Evolutionary conservation across 257 asterid species (phyloP).

Genomic region (Rubia yunnanensis): DNA sequence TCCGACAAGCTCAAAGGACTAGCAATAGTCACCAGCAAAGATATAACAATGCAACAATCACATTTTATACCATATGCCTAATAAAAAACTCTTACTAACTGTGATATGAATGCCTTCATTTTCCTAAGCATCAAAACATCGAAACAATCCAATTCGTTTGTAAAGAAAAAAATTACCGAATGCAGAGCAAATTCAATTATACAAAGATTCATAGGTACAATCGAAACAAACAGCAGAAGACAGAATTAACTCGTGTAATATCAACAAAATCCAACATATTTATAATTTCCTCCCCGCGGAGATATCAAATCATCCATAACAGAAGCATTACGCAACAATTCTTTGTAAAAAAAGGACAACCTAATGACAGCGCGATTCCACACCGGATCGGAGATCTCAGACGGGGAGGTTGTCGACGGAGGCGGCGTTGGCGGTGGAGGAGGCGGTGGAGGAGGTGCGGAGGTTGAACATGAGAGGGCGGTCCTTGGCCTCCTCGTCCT

Average conservation of each 20-base stretch:
- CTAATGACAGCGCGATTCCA: neutral
- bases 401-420: slow-evolving; percentile 69
- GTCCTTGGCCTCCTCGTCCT: slow-evolving; percentile 69
- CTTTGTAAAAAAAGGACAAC: neutral
- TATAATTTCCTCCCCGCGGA: too few relatives aligned
- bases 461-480: slow-evolving; percentile 71
- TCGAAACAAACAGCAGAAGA: neutral
- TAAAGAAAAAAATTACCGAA: neutral
- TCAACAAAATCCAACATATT: neutral
- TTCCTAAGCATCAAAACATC: neutral
- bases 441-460: slow-evolving; percentile 27
- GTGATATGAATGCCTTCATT: too few relatives aligned
- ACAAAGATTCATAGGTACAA: neutral
- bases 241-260: neutral
- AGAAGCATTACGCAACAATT: neutral
- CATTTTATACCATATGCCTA: neutral
- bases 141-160: neutral
- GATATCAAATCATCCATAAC: neutral
- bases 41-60: too few relatives aligned
- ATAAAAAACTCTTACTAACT: neutral
- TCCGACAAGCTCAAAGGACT: neutral
- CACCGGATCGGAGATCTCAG: slow-evolving; percentile 22
- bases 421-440: slow-evolving; percentile 11
- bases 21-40: neutral
- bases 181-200: neutral